Conservation (phyloP, 768 basidiomycete species). For the Tylopilus sp. region DNA sequence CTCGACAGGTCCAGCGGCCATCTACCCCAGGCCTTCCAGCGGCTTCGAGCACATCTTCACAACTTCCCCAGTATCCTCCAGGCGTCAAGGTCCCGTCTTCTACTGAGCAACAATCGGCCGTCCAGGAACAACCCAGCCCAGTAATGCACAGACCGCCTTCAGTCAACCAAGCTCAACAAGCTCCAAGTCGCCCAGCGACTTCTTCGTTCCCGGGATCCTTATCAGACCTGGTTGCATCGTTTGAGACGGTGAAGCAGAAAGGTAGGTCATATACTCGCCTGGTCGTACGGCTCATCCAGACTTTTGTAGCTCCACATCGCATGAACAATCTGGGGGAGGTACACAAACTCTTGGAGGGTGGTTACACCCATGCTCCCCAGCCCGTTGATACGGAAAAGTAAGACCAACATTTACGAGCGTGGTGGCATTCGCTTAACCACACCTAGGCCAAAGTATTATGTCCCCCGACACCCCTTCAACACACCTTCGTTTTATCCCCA, state of each 20-base stretch:
- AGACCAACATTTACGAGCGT: conserved; percentile 33
- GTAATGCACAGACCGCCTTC: conserved; percentile 55
- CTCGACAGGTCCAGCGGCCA: conserved; percentile 46
- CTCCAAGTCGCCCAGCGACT: conserved; percentile 38
- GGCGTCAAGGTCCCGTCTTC: conserved; percentile 57
- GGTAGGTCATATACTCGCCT: conserved; percentile 45
- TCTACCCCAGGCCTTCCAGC: conserved; percentile 26
- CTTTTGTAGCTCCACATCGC: conserved; percentile 60
- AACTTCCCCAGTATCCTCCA: conserved; percentile 59
- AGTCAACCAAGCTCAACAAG: conserved; percentile 42
- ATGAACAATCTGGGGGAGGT: conserved; percentile 87
- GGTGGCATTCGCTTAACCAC: conserved; percentile 7
- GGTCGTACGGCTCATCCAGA: background rate
- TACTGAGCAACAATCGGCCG: conserved; percentile 37
- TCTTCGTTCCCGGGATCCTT: conserved; percentile 77
- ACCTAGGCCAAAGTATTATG: conserved; percentile 92
- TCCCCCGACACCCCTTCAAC: conserved; percentile 86
- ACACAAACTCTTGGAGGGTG: conserved; percentile 91
- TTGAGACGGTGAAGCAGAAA: conserved; percentile 96
- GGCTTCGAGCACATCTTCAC: conserved; percentile 19
- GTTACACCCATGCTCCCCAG: conserved; percentile 83
- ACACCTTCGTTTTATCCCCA: conserved; percentile 97
- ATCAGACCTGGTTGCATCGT: conserved; percentile 90
- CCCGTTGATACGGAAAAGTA: conserved; percentile 96
- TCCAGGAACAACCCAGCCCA: conserved; percentile 33